Evolutionary conservation across 2,329 filamentous ascomycete species (phyloP).

Genomic region (Microcyclosporella mali): DNA sequence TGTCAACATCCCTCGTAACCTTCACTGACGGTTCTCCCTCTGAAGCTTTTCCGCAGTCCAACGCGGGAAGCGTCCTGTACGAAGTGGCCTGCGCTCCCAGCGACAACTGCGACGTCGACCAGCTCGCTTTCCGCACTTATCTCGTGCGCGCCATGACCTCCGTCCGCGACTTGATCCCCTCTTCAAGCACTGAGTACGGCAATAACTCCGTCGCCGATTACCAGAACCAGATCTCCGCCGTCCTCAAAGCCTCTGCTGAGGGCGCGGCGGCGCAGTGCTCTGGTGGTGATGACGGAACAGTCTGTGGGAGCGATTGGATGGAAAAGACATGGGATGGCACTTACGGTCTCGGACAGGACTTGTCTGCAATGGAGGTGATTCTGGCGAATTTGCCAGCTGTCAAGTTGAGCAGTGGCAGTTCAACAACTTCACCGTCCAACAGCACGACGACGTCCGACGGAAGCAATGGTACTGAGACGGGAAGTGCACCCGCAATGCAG

Average conservation of each 20-base stretch:
- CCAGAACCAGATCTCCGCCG: constrained; percentile 9
- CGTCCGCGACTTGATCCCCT: constrained; percentile 6
- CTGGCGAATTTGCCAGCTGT: constrained; percentile 31
- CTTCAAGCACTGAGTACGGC: constrained; percentile 30
- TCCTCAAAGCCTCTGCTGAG: constrained; percentile 40
- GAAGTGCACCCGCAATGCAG: background rate
- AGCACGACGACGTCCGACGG: background rate
- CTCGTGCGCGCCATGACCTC: constrained; percentile 39
- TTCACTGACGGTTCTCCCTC: constrained; percentile 48
- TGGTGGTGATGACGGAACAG: constrained; percentile 37
- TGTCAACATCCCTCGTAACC: constrained; percentile 35
- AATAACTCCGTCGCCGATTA: constrained; percentile 25
- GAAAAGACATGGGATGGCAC: constrained; percentile 37
- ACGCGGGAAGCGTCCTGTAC: constrained; percentile 44
- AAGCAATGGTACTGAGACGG: background rate
- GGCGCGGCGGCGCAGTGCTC: constrained; percentile 50
- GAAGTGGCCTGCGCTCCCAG: constrained; percentile 62
- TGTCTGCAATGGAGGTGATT: constrained; percentile 49
- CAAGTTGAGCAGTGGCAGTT: constrained; percentile 6
- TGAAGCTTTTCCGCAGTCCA: no score
- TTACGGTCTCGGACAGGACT: constrained; percentile 48
- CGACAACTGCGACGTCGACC: constrained; percentile 61
- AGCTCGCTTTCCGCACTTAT: constrained; percentile 67
- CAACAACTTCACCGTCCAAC: background rate
- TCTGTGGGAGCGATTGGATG: constrained; percentile 39